phyloP scores from a whole-genome alignment of 2,329 filamentous ascomycete species.

The Capronia americana region DNA sequence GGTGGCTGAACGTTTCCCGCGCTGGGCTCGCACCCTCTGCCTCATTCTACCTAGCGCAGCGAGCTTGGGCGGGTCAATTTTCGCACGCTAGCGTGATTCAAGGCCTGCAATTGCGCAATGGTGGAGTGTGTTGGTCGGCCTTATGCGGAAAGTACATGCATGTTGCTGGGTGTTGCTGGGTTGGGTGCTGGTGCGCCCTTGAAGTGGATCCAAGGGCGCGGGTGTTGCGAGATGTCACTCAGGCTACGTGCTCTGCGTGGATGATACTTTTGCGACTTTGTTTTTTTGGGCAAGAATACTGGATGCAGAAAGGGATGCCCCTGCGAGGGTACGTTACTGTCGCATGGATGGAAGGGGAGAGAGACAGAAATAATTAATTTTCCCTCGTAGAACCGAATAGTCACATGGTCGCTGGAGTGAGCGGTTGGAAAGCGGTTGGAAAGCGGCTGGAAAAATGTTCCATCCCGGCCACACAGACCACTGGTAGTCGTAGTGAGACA shows the following conservation, averaged over 20 bases:
- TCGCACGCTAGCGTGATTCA: neutral
- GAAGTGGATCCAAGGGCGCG: neutral
- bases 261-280: neutral
- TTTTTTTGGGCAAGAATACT: neutral
- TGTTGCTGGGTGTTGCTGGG: neutral
- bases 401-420: neutral
- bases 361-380: neutral
- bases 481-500: neutral
- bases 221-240: neutral
- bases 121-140: slow-evolving; percentile 1
- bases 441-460: neutral
- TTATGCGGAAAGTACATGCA: slow-evolving; percentile 14
- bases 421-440: neutral
- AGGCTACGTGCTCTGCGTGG: neutral
- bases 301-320: neutral
- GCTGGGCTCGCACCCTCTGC: neutral
- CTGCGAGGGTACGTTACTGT: neutral
- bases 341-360: neutral
- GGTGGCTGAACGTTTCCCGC: neutral
- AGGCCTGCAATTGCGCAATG: slow-evolving; percentile 5
- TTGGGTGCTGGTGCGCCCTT: neutral
- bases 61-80: neutral
- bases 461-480: neutral
- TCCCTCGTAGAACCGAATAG: too few relatives aligned
- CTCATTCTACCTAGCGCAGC: neutral